Evolutionary conservation across 495 filamentous ascomycete species (phyloP), one percentile per base, ranked within the genome.

Genomic region (Aspergillus homomorphus): DNA sequence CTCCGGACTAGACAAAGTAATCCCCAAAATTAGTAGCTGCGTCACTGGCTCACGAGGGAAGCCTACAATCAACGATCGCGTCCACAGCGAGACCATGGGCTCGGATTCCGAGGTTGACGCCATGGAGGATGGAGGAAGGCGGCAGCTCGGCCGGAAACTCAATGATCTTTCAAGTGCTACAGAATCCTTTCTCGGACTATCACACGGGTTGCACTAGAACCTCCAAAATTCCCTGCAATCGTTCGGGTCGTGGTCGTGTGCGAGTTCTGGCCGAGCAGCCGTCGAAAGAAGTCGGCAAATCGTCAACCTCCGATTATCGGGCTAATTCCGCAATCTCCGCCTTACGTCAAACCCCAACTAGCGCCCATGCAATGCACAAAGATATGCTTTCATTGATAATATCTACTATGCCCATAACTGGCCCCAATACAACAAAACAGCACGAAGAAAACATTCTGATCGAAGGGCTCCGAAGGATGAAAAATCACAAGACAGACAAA

Each of bases 1-100:
- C 91, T 61, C 90, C 91, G 53, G 91, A 86, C 73, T 91, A 70
- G 53, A 80, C 76, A 58, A 73, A 73, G 12, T 20, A 12, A 19
- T 22, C 43, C 15, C 53, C 15, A 28, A 20, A 26, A 19, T 33
- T 19, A 26, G 51, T 21, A 23, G 3, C 6, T 26, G 15, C 16
- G 21, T n/a, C 10, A 14, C 3, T 44, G 38, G 21, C 16, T 12
- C 5, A 38, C 16, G 9, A 44, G 20, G n/a, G 15, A 56, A 18
- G 54, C 69, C 20, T 75, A 79, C 77, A 45, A 78, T 60, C 14
- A 79, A 63, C 23, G 77, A 79, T 56, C 77, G 71, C 26, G 74
- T 76, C 77, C 77, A 79, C 22, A 74, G 58, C 14, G 58, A 72
- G 60, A 73, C 74, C 67, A 72, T 63, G 59, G 73, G 67, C 64